Evolutionary conservation across 257 asterid genomes (phyloP).

Genomic region (Gentiana dahurica): DNA sequence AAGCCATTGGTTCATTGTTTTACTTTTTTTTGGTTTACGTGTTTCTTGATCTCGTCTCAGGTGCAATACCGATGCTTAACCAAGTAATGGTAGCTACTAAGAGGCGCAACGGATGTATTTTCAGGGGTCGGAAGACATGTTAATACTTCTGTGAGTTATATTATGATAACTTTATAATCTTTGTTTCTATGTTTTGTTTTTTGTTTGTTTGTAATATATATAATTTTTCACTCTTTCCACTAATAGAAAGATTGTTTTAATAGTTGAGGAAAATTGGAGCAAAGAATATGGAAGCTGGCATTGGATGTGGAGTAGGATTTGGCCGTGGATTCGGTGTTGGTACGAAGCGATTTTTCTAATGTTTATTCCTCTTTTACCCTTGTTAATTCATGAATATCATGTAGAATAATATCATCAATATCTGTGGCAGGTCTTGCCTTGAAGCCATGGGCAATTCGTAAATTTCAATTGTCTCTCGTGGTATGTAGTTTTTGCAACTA

Average conservation of each 20-base stretch:
- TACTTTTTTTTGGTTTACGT: conserved; percentile 7
- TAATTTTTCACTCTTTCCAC: background rate
- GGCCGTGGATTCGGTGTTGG: no score
- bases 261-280: conserved; percentile 76
- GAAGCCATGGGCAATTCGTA: no score
- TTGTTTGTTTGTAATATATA: background rate
- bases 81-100: conserved; percentile 80
- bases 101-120: conserved; percentile 97
- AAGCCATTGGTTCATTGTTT: conserved; percentile 1
- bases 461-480: no score
- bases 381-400: no score
- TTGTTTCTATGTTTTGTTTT: background rate
- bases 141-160: conserved; percentile 59
- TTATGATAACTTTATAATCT: conserved; percentile 2
- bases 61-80: conserved; percentile 80
- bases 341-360: no score
- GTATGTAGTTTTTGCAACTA: no score
- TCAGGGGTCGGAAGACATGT: conserved; percentile 80
- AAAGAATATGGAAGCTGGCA: conserved; percentile 72
- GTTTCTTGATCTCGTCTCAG: conserved; percentile 26
- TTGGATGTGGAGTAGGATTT: no score
- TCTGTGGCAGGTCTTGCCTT: no score
- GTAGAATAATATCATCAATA: no score
- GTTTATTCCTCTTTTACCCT: no score
- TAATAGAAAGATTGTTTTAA: conserved; percentile 5